These are phyloP conservation scores for Candida sojae DNA, from an alignment of 1,139 yeast species.

Conservation along the genomic window DNA sequence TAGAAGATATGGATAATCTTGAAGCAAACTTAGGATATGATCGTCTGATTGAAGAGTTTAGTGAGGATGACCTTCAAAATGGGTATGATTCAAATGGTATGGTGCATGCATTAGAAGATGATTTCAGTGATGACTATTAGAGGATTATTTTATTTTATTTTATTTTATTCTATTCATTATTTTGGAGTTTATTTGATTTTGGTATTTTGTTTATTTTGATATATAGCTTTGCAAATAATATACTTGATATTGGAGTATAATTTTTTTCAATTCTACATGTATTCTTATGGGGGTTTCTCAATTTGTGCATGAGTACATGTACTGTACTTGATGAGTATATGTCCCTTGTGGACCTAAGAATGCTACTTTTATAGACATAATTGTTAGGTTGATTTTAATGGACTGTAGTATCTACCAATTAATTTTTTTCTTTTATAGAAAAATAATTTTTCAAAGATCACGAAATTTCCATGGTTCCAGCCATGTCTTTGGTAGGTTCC, in stretches of 20 bases:
- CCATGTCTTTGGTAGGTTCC: too few species aligned
- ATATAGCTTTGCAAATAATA: too few species aligned
- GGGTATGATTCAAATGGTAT: slow-evolving; percentile 2
- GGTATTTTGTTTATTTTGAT: too few species aligned
- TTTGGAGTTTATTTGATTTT: too few species aligned
- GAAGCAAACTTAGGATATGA: slow-evolving; percentile 1
- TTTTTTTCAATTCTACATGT: too few species aligned
- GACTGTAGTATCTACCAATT: background rate
- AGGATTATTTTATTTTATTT: too few species aligned
- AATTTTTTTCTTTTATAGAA: background rate
- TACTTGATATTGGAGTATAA: too few species aligned
- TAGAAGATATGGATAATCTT: slow-evolving; percentile 14
- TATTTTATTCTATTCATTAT: too few species aligned
- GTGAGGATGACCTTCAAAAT: background rate
- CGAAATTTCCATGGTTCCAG: too few species aligned
- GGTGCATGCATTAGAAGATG: slow-evolving; percentile 1
- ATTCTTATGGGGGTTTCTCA: too few species aligned
- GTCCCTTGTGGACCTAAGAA: slow-evolving; percentile 90
- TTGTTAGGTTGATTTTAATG: background rate
- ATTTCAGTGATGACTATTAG: slow-evolving; percentile 1
- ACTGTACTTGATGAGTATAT: slow-evolving; percentile 86
- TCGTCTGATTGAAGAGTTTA: background rate
- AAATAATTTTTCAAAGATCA: too few species aligned
- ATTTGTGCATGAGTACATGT: too few species aligned
- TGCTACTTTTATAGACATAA: slow-evolving; percentile 48